These are phyloP conservation scores for Syzygium jambos DNA, from an alignment of 345 rosid genomes.

Conservation along the genomic window DNA sequence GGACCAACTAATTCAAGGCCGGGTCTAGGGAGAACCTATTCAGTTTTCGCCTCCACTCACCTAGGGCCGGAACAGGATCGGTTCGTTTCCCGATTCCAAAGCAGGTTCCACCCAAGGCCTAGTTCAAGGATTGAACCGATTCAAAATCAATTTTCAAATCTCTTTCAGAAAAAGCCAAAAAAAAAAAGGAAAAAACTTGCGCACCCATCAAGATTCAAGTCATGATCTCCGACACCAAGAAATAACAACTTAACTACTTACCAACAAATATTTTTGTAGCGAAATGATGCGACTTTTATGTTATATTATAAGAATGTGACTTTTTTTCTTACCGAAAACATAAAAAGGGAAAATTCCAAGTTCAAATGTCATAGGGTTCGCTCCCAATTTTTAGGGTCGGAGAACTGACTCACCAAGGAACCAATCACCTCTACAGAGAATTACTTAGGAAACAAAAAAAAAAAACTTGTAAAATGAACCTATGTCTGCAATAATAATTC, in stretches of 20 bases:
- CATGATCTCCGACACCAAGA: not conserved
- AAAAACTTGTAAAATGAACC: not conserved
- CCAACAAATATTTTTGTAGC: not conserved
- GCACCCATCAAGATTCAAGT: not conserved
- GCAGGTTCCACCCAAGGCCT: not conserved
- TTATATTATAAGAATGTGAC: not conserved
- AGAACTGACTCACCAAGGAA: fast-evolving
- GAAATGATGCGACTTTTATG: not conserved
- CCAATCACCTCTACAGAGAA: not conserved
- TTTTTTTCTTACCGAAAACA: not conserved
- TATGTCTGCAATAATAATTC: not conserved
- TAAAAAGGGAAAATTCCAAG: not conserved
- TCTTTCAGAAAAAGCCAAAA: not conserved
- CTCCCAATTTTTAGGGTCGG: not conserved
- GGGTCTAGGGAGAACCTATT: not conserved
- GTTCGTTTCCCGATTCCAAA: not conserved
- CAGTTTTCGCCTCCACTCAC: not conserved
- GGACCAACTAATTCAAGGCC: not conserved
- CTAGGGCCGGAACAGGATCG: not conserved
- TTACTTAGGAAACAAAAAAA: not conserved
- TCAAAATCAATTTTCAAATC: not conserved
- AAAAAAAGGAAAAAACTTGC: not conserved
- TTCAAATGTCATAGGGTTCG: not conserved
- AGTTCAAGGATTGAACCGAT: not conserved
- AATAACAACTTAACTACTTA: not conserved